Conservation (phyloP, 164 flowering plant genomes). For the Vitis rotundifolia region DNA sequence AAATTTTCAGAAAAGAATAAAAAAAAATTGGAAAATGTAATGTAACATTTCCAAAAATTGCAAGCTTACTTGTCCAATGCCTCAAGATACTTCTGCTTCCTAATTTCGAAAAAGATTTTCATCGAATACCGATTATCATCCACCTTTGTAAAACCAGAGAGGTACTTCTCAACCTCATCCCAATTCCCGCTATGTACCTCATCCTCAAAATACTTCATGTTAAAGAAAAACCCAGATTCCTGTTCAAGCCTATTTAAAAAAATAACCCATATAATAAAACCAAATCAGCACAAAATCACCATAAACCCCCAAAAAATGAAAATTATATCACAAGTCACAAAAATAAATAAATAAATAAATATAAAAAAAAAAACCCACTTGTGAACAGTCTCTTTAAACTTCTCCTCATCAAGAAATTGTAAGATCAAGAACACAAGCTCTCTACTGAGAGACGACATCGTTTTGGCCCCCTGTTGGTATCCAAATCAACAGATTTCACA, state of each 20-base stretch:
- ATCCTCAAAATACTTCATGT: constrained; percentile 87
- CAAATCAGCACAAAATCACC: constrained; percentile 11
- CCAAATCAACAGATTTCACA: constrained; percentile 12
- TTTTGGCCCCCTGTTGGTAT: constrained; percentile 15
- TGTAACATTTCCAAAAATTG: neutral
- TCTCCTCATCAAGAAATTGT: constrained; percentile 82
- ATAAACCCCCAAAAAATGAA: neutral
- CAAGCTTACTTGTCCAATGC: constrained; percentile 78
- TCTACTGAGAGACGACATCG: constrained; percentile 78
- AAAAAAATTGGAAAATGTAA: neutral
- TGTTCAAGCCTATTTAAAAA: constrained; percentile 62
- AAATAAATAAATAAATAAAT: neutral
- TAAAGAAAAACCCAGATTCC: constrained; percentile 93
- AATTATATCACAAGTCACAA: neutral
- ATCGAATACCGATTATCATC: constrained; percentile 81
- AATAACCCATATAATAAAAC: constrained; percentile 11
- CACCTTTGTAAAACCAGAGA: constrained; percentile 84
- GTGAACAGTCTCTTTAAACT: constrained; percentile 81
- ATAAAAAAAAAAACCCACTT: constrained; percentile 38
- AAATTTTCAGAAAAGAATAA: neutral
- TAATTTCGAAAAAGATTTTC: constrained; percentile 89
- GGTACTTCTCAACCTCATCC: constrained; percentile 87
- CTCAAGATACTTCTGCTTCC: constrained; percentile 93
- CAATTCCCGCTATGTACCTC: constrained; percentile 74
- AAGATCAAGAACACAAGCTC: constrained; percentile 79